Conservation (phyloP, 345 rosid genomes). For the Hibiscus tridactylites region DNA sequence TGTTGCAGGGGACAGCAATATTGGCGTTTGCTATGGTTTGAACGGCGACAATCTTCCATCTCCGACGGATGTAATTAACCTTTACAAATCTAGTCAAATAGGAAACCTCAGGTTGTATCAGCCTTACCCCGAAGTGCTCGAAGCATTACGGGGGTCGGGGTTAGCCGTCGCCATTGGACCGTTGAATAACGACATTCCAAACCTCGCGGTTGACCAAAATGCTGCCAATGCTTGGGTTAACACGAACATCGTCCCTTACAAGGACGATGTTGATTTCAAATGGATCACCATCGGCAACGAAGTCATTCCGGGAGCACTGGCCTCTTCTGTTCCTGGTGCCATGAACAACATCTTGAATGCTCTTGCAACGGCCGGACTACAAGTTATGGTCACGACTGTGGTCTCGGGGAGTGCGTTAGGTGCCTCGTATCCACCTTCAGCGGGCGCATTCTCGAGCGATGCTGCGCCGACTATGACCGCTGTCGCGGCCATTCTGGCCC, state of each 20-base stretch:
- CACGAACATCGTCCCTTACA: slow-evolving; percentile 19
- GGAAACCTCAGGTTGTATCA: slow-evolving; percentile 25
- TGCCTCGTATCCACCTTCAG: slow-evolving; percentile 34
- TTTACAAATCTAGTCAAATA: slow-evolving; percentile 21
- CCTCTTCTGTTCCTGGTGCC: slow-evolving; percentile 7
- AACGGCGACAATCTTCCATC: slow-evolving; percentile 35
- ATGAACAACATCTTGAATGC: slow-evolving; percentile 22
- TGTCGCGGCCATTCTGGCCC: slow-evolving; percentile 10
- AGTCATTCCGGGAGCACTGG: slow-evolving; percentile 23
- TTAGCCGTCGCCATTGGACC: slow-evolving; percentile 25
- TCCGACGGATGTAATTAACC: slow-evolving; percentile 22
- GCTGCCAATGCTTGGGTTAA: slow-evolving; percentile 24
- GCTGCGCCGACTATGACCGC: slow-evolving; percentile 6
- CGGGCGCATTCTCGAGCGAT: slow-evolving; percentile 17
- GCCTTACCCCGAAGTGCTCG: slow-evolving; percentile 23
- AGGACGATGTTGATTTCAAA: slow-evolving; percentile 15
- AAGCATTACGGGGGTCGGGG: slow-evolving; percentile 18
- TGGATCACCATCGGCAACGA: slow-evolving; percentile 35
- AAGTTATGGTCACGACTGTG: slow-evolving; percentile 19
- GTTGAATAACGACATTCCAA: slow-evolving; percentile 23
- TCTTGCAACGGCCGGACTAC: slow-evolving; percentile 11
- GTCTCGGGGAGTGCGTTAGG: slow-evolving; percentile 11
- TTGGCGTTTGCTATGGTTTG: slow-evolving; percentile 33
- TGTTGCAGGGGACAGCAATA: background rate
- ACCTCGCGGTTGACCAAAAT: slow-evolving; percentile 8